Evolutionary conservation across 73 alveolate genomes (phyloP).

Genomic region (Symbiodinium pilosum): DNA sequence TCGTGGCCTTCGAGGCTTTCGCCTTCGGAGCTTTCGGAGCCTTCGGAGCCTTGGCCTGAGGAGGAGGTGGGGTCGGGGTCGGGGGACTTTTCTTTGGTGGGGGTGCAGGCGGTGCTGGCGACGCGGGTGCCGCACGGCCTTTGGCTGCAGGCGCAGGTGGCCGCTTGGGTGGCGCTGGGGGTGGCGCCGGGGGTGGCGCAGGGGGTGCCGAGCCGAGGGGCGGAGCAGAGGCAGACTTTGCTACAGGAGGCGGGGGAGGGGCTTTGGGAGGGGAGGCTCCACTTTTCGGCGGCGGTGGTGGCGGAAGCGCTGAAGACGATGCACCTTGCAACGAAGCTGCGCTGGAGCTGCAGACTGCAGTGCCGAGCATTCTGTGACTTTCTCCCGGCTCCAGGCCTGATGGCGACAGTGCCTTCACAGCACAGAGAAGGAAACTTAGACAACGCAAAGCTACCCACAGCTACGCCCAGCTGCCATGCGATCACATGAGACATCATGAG

Average conservation of each 20-base stretch:
- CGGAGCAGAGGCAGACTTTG: background rate
- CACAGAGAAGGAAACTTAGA: background rate
- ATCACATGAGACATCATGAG: too few relatives aligned
- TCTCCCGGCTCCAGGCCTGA: background rate
- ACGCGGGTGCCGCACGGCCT: background rate
- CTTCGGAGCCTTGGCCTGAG: background rate
- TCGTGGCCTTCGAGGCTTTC: too few relatives aligned
- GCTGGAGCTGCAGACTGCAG: background rate
- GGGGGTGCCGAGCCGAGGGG: background rate
- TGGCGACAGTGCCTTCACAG: background rate
- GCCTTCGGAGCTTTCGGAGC: background rate
- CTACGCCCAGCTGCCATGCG: background rate
- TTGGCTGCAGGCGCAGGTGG: background rate
- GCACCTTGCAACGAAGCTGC: background rate
- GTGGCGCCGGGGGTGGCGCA: too few relatives aligned
- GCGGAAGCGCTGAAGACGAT: background rate
- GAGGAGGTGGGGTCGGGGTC: background rate
- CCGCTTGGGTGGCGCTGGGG: background rate
- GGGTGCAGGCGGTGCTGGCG: background rate
- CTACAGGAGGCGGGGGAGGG: background rate
- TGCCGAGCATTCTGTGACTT: background rate
- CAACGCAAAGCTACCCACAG: background rate
- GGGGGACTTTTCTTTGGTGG: background rate
- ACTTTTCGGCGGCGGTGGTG: background rate
- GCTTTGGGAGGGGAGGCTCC: background rate